Evolutionary conservation across 495 filamentous ascomycete genomes (phyloP).

Genomic region (Penicillium angulare): DNA sequence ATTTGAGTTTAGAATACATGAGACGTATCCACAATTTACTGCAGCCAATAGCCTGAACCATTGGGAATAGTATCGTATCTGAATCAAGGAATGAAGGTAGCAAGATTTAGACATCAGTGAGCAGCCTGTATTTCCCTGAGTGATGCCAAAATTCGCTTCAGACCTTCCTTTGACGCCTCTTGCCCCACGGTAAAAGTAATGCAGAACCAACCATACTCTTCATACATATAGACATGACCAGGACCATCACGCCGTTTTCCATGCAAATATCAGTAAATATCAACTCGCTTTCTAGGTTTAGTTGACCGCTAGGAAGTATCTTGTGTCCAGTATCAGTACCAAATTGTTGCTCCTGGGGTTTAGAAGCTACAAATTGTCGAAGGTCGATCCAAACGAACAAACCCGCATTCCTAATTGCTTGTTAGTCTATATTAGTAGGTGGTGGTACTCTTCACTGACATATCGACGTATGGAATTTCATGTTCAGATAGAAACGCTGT

Average conservation of each 20-base stretch:
- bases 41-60: conserved; percentile 2
- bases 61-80: too few relatives aligned
- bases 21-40: too few relatives aligned
- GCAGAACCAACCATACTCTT: conserved; percentile 15
- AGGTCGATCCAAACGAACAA: not conserved
- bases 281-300: not conserved
- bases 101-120: too few relatives aligned
- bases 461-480: not conserved
- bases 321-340: not conserved
- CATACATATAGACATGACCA: conserved; percentile 8
- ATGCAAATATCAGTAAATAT: conserved; percentile 3
- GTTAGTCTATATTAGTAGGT: not conserved
- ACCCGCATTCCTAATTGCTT: not conserved
- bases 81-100: too few relatives aligned
- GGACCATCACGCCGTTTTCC: conserved; percentile 13
- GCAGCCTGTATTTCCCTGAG: not conserved
- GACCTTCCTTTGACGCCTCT: conserved; percentile 8
- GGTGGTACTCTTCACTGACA: not conserved
- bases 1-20: too few relatives aligned
- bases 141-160: conserved; percentile 1
- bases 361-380: not conserved
- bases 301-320: not conserved
- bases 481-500: not conserved
- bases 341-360: not conserved
- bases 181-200: conserved; percentile 11